Percentiles rank a stretch among this genome's conserved stretches.
Conservation (phyloP, 768 basidiomycete species). For the Terana coerulea region DNA sequence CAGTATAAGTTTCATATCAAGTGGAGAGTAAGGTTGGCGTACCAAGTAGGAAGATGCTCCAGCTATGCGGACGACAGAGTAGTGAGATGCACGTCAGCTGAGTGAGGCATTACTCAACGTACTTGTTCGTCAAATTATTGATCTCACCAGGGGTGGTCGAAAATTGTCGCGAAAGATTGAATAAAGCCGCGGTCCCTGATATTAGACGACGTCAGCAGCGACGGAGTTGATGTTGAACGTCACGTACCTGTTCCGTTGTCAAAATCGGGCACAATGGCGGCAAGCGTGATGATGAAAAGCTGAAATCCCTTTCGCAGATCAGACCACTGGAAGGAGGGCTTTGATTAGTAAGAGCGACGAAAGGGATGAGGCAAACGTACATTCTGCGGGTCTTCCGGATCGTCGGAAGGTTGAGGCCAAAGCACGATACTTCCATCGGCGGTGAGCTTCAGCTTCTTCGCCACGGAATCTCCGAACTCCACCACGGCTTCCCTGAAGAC, state of each 20-base stretch:
- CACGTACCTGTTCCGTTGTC: slow-evolving; percentile 55
- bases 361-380: slow-evolving; percentile 23
- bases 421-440: slow-evolving; percentile 56
- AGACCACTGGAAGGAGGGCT: slow-evolving; percentile 42
- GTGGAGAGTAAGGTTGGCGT: slow-evolving; percentile 2
- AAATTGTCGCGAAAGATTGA: slow-evolving; percentile 52
- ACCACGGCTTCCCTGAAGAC: slow-evolving; percentile 55
- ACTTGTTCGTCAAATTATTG: slow-evolving; percentile 58
- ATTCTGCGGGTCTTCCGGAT: slow-evolving; percentile 60
- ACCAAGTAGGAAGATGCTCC: slow-evolving; percentile 65
- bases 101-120: slow-evolving; percentile 1
- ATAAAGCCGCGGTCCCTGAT: slow-evolving; percentile 56
- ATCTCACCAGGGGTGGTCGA: slow-evolving; percentile 53
- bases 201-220: not conserved
- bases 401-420: slow-evolving; percentile 66
- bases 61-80: slow-evolving; percentile 36
- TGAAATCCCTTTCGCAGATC: slow-evolving; percentile 48
- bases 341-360: not conserved
- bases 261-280: slow-evolving; percentile 65
- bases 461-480: slow-evolving; percentile 55
- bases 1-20: not conserved
- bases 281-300: slow-evolving; percentile 56
- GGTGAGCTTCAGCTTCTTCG: slow-evolving; percentile 52
- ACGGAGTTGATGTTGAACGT: not conserved
- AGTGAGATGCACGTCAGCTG: not conserved